Conservation (phyloP, 2,329 filamentous ascomycete genomes). For the Phialemonium atrogriseum region DNA sequence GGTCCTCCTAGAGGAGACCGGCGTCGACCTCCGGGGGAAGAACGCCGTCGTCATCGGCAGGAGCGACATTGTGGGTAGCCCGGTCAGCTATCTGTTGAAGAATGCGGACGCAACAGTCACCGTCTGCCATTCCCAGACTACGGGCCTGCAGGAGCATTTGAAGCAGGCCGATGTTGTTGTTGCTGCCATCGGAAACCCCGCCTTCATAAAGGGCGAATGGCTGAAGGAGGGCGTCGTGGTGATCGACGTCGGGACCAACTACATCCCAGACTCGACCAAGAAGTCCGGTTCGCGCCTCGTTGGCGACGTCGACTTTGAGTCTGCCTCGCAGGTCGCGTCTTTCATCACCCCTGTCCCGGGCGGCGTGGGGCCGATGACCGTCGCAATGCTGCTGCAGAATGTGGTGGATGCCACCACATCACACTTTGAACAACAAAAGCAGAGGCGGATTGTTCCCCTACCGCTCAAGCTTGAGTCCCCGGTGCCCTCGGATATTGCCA, state of each 20-base stretch:
- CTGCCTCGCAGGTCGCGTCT: constrained; percentile 77
- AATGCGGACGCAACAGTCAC: constrained; percentile 96
- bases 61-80: constrained; percentile 95
- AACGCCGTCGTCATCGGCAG: constrained; percentile 89
- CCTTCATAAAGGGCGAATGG: constrained; percentile 92
- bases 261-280: constrained; percentile 77
- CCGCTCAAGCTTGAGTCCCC: constrained; percentile 70
- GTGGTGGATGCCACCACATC: constrained; percentile 78
- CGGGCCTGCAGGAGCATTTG: constrained; percentile 62
- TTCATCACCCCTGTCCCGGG: constrained; percentile 94
- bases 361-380: constrained; percentile 96
- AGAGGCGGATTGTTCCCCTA: constrained; percentile 72
- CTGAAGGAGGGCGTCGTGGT: constrained; percentile 91
- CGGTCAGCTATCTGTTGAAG: constrained; percentile 90
- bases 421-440: constrained; percentile 77
- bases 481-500: constrained; percentile 91
- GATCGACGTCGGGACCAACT: constrained; percentile 97
- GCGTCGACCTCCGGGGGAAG: constrained; percentile 79
- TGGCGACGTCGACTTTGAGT: constrained; percentile 88
- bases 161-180: constrained; percentile 84
- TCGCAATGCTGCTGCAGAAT: constrained; percentile 96
- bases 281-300: constrained; percentile 90
- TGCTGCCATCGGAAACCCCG: constrained; percentile 80
- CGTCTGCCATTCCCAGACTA: constrained; percentile 85
- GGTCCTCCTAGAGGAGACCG: constrained; percentile 77